Evolutionary conservation across 768 basidiomycete genomes (phyloP), one percentile per base, ranked within the genome.

Genomic region (Serendipita vermifera): DNA sequence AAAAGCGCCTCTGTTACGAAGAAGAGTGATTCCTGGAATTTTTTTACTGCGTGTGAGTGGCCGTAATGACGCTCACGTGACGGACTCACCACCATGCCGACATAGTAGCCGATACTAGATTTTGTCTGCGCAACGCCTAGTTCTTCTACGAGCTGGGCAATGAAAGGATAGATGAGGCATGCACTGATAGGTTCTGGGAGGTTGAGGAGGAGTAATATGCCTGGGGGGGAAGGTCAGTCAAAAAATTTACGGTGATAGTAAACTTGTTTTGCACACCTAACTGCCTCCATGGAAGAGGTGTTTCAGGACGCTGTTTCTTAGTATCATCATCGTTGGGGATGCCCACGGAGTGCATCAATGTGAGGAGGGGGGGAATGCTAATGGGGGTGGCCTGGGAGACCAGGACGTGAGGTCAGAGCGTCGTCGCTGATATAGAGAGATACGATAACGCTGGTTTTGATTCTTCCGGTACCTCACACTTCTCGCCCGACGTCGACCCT

Each of bases 101-200:
- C 81, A 63, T 83, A 84, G 61, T 83, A 83, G 27, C 83, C 85
- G 11, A 88, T 82, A 59, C 75, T 72, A 2, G 77, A 71, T 38
- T 78, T 74, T 57, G 83, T 77, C 22, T 83, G 84, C 17, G 79
- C 82, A 27, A 84, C 32, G n/a, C 29, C 22, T 27, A 51, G 46
- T n/a, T 51, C 46, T 31, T 51, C 46, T 9, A 84, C 73, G 22
- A 83, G 73, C 82, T 83, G 55, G 2, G 83, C 83, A 20, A 80
- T 76, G 63, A 87, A 87, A 0, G 86, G 87, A 41, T 78, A 78
- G 59, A 88, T 86, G 55, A 88, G 82, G 59, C 85, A 77, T 3
- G 77, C 77, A 1, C 85, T 85, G 61, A 89, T 70, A 1, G 86
- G 86, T 64, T 89, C 87, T 33, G 84, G 74, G 38, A 87, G 78